These are phyloP conservation scores for Globisporangium acanthophoron DNA, from an alignment of 352 stramenopile genomes.

Conservation along the genomic window DNA sequence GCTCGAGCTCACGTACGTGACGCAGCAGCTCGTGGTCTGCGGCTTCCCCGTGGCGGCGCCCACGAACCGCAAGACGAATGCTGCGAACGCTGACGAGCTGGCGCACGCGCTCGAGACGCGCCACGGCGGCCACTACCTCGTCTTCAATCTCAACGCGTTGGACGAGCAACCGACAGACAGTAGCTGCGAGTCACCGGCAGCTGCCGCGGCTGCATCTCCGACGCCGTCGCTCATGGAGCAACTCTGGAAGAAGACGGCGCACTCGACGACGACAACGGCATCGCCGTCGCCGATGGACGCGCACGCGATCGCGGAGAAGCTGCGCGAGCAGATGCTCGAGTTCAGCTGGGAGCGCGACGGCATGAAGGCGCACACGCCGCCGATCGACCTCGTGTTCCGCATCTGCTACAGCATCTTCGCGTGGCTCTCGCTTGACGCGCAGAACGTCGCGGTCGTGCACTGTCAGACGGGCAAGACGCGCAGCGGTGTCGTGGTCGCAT, in stretches of 20 bases:
- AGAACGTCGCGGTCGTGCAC: constrained; percentile 84
- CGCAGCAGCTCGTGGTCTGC: constrained; percentile 51
- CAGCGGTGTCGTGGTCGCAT: constrained; percentile 90
- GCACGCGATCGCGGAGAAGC: constrained; percentile 32
- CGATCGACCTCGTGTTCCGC: constrained; percentile 81
- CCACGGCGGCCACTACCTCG: constrained; percentile 57
- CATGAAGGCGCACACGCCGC: constrained; percentile 80
- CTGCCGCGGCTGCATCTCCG: background rate
- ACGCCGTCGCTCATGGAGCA: constrained; percentile 12
- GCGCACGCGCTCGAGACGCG: constrained; percentile 44
- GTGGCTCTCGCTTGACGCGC: constrained; percentile 81
- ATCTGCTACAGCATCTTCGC: constrained; percentile 92
- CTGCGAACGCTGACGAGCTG: constrained; percentile 70
- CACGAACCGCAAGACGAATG: constrained; percentile 69
- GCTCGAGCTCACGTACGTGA: constrained; percentile 75
- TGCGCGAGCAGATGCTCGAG: constrained; percentile 82
- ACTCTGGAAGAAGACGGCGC: constrained; percentile 8
- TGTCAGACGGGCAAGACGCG: constrained; percentile 92
- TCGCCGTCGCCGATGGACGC: too few species aligned
- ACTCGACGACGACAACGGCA: background rate
- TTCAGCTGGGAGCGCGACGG: constrained; percentile 78
- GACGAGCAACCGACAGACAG: constrained; percentile 17
- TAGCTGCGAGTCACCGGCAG: constrained; percentile 1
- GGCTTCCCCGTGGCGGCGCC: constrained; percentile 44
- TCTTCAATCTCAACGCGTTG: constrained; percentile 79